phyloP scores from a whole-genome alignment of 2,329 filamentous ascomycete genomes.

The Fusarium redolens region DNA sequence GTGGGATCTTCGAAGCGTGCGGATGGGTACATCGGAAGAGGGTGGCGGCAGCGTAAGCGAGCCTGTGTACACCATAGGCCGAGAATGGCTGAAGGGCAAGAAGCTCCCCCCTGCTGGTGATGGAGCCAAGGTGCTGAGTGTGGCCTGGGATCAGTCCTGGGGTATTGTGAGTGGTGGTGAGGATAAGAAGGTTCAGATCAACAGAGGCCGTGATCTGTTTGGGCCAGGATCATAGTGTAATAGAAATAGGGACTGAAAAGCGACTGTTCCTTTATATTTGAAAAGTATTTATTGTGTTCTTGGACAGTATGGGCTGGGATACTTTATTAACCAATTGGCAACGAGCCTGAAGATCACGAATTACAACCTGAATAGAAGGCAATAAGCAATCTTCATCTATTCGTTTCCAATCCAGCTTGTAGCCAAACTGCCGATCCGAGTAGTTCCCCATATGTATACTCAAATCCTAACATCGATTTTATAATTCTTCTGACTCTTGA shows the following conservation, averaged over 20 bases:
- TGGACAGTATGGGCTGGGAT: not conserved
- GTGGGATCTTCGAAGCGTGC: slow-evolving; percentile 87
- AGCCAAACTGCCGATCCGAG: not conserved
- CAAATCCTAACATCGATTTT: not conserved
- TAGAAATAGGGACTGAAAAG: slow-evolving; percentile 21
- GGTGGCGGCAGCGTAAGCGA: slow-evolving; percentile 75
- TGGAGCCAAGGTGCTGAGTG: slow-evolving; percentile 89
- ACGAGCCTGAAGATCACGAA: not conserved
- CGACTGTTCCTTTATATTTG: slow-evolving; percentile 28
- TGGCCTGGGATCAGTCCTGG: slow-evolving; percentile 85
- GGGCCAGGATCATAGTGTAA: slow-evolving; percentile 50
- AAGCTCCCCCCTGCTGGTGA: slow-evolving; percentile 78
- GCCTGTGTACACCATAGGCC: slow-evolving; percentile 78
- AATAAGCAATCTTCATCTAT: slow-evolving; percentile 1
- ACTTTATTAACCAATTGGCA: not conserved
- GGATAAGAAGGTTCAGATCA: slow-evolving; percentile 95
- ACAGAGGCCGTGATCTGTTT: slow-evolving; percentile 71
- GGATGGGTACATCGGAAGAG: slow-evolving; percentile 68
- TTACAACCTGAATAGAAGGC: not conserved
- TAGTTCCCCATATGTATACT: not conserved
- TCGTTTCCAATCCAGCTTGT: not conserved
- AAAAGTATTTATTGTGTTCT: slow-evolving; percentile 8
- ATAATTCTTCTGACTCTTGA: slow-evolving; percentile 3
- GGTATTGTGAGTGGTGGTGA: slow-evolving; percentile 93
- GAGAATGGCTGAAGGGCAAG: slow-evolving; percentile 76